These are phyloP conservation scores for Heritiera fomes DNA, from an alignment of 345 rosid genomes.

Conservation along the genomic window DNA sequence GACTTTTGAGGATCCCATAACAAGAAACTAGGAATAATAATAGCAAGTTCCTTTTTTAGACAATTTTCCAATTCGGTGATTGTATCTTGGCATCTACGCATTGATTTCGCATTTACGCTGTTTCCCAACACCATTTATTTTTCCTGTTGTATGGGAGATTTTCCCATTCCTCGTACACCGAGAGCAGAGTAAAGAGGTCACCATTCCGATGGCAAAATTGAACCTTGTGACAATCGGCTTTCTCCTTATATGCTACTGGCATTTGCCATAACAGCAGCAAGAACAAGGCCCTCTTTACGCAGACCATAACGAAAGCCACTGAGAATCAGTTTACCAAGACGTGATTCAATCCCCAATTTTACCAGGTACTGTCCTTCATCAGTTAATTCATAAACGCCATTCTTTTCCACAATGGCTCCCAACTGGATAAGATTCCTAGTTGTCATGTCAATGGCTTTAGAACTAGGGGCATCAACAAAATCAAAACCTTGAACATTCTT, in stretches of 20 bases:
- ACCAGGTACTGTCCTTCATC: constrained; percentile 60
- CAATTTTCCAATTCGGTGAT: no score
- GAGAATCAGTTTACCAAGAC: constrained; percentile 76
- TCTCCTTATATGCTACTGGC: constrained; percentile 60
- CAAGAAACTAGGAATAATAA: no score
- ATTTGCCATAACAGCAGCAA: constrained; percentile 89
- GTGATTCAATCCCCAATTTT: constrained; percentile 82
- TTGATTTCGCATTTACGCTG: no score
- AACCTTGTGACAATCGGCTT: no score
- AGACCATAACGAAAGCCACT: constrained; percentile 51
- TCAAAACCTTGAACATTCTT: constrained; percentile 61
- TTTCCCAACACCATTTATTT: no score
- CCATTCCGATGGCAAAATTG: no score
- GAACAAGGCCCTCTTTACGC: constrained; percentile 83
- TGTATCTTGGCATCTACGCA: no score
- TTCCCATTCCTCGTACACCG: no score
- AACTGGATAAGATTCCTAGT: constrained; percentile 69
- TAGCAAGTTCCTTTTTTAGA: no score
- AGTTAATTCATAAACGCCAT: constrained; percentile 57
- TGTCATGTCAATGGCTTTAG: constrained; percentile 69
- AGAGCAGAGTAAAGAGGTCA: no score
- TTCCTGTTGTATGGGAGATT: no score
- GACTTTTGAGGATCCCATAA: no score
- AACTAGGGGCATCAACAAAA: constrained; percentile 84
- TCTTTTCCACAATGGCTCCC: constrained; percentile 58